Evolutionary conservation across 768 basidiomycete species (phyloP).

Genomic region (Lentinula lateritia): DNA sequence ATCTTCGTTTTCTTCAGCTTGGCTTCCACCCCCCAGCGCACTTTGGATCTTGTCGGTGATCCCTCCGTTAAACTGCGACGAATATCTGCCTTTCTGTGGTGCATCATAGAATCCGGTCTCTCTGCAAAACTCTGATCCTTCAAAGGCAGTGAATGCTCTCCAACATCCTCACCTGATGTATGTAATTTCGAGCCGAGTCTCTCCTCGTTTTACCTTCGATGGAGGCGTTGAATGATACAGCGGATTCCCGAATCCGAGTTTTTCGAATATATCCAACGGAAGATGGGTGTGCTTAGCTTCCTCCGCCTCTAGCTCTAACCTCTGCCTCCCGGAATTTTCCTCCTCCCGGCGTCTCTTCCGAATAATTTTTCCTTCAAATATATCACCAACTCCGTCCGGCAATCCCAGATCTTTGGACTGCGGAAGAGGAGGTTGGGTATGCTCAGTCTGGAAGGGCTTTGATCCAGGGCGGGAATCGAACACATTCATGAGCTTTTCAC

Average conservation of each 20-base stretch:
- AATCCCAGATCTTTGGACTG: conserved; percentile 6
- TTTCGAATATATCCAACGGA: background rate
- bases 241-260: background rate
- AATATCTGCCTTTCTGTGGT: background rate
- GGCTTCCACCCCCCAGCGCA: conserved; percentile 18
- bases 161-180: background rate
- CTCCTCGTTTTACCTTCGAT: background rate
- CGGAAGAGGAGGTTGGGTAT: conserved; percentile 8
- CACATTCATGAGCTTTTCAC: background rate
- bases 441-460: background rate
- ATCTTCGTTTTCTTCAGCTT: conserved; percentile 20
- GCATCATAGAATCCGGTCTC: background rate
- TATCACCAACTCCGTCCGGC: conserved; percentile 7
- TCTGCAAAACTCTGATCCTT: background rate
- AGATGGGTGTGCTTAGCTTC: background rate
- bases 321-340: conserved; percentile 10
- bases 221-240: background rate
- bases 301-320: background rate
- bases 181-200: background rate
- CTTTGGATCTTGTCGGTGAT: conserved; percentile 13
- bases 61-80: conserved; percentile 6
- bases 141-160: background rate
- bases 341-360: conserved; percentile 1
- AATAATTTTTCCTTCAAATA: background rate
- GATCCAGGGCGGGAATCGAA: background rate